Evolutionary conservation across 2,329 filamentous ascomycete genomes (phyloP), one percentile per base, ranked within the genome.

Genomic region (Fonsecaea pugnacius): DNA sequence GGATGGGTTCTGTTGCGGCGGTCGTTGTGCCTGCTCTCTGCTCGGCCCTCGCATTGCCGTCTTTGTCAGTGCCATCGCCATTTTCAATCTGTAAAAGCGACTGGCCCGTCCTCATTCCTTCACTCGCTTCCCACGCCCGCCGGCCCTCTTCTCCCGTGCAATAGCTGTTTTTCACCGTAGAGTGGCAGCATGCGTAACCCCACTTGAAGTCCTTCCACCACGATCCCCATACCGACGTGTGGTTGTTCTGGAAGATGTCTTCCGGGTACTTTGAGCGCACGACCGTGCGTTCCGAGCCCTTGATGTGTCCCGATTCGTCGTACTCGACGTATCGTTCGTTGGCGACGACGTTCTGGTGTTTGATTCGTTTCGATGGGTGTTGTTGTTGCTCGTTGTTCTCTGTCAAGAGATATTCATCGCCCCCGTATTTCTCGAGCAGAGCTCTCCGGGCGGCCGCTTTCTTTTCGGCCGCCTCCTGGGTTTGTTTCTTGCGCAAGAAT

Each of bases 181-280:
- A 96, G 75, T 96, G 92, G 80, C 95, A 99, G 77, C 95, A 99
- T 24, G 91, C 86, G 77, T 96, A 99, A 1, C 95, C 95, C 95
- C 95, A 99, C 77, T 89, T 86, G 79, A 97, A 98, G 73, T 91
- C 88, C 59, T 88, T 86, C 95, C 95, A 99, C 95, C 95, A 99
- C 73, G 92, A 96, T 55, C 95, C 95, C 91, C 92, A 99, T 2
- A 96, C 89, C 0, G 90, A 89, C 2, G 87, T 92, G 78, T 99
- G 95, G 73, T 99, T 99, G 80, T 96, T 94, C 75, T 90, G 85
- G 60, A 90, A 80, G 0, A 97, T 83, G 72, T 99, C 92, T 74
- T 99, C 95, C 4, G 88, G 79, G 73, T 99, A 99, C 75, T 97
- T 98, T 46, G 92, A 96, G 76, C 91, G 94, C 57, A 89, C 84